Conservation (phyloP, 805 yeast genomes). For the Myxozyma neotropica region DNA sequence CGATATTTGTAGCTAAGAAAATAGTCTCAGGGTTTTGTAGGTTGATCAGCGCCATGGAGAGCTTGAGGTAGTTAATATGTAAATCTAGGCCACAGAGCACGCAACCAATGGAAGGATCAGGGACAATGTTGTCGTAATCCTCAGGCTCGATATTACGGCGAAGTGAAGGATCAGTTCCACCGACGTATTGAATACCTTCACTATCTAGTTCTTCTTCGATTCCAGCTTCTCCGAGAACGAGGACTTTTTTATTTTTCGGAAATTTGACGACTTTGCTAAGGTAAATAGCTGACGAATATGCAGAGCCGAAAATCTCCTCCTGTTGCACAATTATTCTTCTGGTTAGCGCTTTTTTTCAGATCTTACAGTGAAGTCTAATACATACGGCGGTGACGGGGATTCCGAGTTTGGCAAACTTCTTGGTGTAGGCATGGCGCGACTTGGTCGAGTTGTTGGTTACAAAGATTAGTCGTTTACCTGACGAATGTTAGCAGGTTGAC, state of each 20-base stretch:
- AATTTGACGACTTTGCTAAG: slow-evolving; percentile 72
- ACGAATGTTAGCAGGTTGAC: background rate
- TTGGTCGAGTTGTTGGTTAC: slow-evolving; percentile 97
- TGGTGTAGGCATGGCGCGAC: slow-evolving; percentile 73
- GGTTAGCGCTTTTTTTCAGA: background rate
- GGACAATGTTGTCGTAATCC: slow-evolving; percentile 45
- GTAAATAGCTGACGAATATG: slow-evolving; percentile 89
- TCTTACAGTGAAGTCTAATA: background rate
- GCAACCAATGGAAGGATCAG: slow-evolving; percentile 78
- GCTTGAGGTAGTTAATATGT: slow-evolving; percentile 75
- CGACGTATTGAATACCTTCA: slow-evolving; percentile 73
- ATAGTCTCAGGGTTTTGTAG: slow-evolving; percentile 63
- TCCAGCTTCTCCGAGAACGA: slow-evolving; percentile 89
- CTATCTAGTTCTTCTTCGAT: slow-evolving; percentile 75
- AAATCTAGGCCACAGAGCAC: slow-evolving; percentile 88
- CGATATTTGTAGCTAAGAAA: slow-evolving; percentile 91
- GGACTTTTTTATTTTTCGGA: slow-evolving; percentile 74
- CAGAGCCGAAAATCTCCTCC: slow-evolving; percentile 85
- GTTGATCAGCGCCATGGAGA: slow-evolving; percentile 81
- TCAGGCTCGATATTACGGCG: slow-evolving; percentile 56
- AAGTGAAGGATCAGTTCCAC: slow-evolving; percentile 73
- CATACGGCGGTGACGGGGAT: slow-evolving; percentile 42
- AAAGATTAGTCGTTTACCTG: slow-evolving; percentile 72
- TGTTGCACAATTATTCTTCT: slow-evolving; percentile 21
- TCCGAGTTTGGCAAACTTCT: slow-evolving; percentile 69